Percentiles rank a stretch among this genome's conserved stretches.
phyloP scores from a whole-genome alignment of 2,329 filamentous ascomycete genomes.

The Ascomycota sp. region DNA sequence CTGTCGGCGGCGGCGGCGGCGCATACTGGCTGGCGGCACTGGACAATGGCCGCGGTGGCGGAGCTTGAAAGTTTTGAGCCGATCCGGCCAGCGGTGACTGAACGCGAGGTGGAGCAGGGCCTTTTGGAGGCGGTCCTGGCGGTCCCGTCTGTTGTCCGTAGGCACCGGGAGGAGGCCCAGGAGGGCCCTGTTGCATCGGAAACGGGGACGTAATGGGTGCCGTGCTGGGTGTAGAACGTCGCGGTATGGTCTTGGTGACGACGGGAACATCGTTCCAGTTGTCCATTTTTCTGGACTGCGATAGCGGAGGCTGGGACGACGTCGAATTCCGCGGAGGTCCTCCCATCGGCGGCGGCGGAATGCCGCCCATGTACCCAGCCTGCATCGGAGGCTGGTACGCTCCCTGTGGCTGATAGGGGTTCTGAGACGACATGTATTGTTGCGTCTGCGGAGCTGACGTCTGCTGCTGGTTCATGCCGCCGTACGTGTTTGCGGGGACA shows the following conservation, averaged over 20 bases:
- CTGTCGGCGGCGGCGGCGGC: conserved; percentile 28
- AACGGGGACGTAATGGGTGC: conserved; percentile 56
- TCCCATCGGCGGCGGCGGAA: conserved; percentile 13
- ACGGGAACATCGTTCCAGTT: conserved; percentile 93
- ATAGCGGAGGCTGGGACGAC: conserved; percentile 45
- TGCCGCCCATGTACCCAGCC: conserved; percentile 15
- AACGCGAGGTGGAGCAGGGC: conserved; percentile 43
- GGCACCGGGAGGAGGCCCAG: conserved; percentile 34
- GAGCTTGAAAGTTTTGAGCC: conserved; percentile 26
- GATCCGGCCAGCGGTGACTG: conserved; percentile 44
- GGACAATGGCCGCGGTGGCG: conserved; percentile 33
- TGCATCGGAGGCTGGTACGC: conserved; percentile 30
- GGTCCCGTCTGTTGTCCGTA: conserved; percentile 45
- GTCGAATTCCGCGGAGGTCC: conserved; percentile 34
- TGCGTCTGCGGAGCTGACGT: conserved; percentile 10
- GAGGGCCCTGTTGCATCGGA: conserved; percentile 34
- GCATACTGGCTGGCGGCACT: conserved; percentile 36
- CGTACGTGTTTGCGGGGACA: conserved; percentile 11
- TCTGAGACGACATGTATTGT: conserved; percentile 16
- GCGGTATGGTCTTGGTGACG: conserved; percentile 50
- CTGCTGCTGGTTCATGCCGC: conserved; percentile 4
- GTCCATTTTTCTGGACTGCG: conserved; percentile 46
- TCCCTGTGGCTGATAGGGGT: conserved; percentile 12
- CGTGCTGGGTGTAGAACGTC: conserved; percentile 50
- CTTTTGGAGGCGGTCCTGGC: conserved; percentile 68